Evolutionary conservation across 805 yeast species (phyloP).

Genomic region (Priceomyces fermenticarens): DNA sequence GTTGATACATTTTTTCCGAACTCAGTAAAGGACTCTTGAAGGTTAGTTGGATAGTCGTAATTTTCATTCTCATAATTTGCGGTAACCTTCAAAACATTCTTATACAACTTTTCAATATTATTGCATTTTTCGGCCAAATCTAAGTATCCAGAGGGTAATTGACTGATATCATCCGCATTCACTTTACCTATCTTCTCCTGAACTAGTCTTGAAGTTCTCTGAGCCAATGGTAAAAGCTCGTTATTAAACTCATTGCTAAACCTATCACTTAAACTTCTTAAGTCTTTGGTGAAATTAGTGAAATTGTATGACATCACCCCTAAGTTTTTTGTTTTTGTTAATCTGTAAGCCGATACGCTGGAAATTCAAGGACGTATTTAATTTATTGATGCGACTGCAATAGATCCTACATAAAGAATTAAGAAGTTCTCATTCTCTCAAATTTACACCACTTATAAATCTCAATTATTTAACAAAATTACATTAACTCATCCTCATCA

Average conservation of each 20-base stretch:
- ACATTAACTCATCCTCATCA: slow-evolving; percentile 29
- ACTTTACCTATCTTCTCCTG: slow-evolving; percentile 79
- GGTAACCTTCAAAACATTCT: slow-evolving; percentile 40
- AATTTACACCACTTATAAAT: neutral
- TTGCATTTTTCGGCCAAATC: slow-evolving; percentile 40
- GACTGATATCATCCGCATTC: slow-evolving; percentile 62
- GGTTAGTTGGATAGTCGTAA: slow-evolving; percentile 79
- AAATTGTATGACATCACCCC: slow-evolving; percentile 42
- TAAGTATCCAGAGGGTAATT: slow-evolving; percentile 78
- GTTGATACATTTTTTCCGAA: slow-evolving; percentile 63
- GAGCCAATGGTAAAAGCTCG: slow-evolving; percentile 61
- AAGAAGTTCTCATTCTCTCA: neutral
- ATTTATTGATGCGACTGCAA: neutral
- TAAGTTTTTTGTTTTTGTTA: neutral
- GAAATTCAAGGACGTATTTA: neutral
- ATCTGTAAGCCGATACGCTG: neutral
- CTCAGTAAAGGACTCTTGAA: slow-evolving; percentile 72
- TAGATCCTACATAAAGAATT: neutral
- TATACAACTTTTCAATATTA: slow-evolving; percentile 39
- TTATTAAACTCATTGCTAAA: slow-evolving; percentile 54
- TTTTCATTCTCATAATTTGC: slow-evolving; percentile 68
- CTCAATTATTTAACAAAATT: neutral
- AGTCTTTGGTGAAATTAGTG: slow-evolving; percentile 38
- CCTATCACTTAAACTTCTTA: slow-evolving; percentile 39
- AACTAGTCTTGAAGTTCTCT: slow-evolving; percentile 73